These are phyloP conservation scores for Cladophialophora yegresii DNA, from an alignment of 2,329 filamentous ascomycete species.

Conservation along the genomic window DNA sequence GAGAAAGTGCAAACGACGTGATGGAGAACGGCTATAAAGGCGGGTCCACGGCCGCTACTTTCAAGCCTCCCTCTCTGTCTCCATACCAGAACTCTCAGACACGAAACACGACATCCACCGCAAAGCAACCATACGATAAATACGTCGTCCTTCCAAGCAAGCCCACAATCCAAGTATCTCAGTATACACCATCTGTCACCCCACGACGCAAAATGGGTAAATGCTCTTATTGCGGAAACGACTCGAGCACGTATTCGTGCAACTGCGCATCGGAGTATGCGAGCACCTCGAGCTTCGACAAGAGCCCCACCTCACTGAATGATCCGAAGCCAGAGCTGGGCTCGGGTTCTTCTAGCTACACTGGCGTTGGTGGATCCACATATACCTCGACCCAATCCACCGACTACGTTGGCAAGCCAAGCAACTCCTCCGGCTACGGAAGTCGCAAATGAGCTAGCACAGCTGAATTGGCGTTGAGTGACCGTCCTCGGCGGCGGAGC, in stretches of 20 bases:
- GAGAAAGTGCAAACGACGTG: slow-evolving; percentile 1
- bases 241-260: slow-evolving; percentile 7
- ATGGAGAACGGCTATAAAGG: slow-evolving; percentile 7
- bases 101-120: background rate
- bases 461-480: background rate
- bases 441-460: background rate
- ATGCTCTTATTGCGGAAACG: slow-evolving; percentile 12
- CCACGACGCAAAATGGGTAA: slow-evolving; percentile 8
- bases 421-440: slow-evolving; percentile 3
- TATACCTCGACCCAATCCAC: slow-evolving; percentile 2
- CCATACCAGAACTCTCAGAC: background rate
- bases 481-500: background rate
- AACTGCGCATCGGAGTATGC: slow-evolving; percentile 13
- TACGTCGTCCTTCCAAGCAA: background rate
- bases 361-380: background rate
- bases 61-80: background rate
- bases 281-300: slow-evolving; percentile 10
- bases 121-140: background rate
- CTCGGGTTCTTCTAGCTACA: slow-evolving; percentile 2
- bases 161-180: background rate
- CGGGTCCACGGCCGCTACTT: background rate
- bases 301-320: slow-evolving; percentile 7
- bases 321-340: slow-evolving; percentile 16
- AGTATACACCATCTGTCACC: background rate
- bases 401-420: slow-evolving; percentile 7